Percentiles rank a stretch among this genome's conserved stretches.
phyloP scores from a whole-genome alignment of 345 rosid species.

The Physaria fendleri region DNA sequence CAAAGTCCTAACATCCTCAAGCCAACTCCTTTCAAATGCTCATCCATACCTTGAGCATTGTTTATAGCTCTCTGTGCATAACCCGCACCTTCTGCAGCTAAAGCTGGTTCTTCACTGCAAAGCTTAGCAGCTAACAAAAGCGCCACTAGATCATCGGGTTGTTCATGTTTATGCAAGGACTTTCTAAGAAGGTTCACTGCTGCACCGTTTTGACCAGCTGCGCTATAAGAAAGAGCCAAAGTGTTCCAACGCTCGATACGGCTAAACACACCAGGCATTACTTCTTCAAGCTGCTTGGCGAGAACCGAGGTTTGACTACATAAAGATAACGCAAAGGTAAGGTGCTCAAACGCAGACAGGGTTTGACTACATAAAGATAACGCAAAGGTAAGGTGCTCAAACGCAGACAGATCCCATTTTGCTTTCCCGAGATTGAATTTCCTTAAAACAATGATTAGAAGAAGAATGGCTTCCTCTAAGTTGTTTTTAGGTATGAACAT shows the following conservation, averaged over 20 bases:
- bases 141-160: slow-evolving; percentile 62
- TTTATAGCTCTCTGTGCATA: slow-evolving; percentile 61
- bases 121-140: slow-evolving; percentile 79
- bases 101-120: slow-evolving; percentile 57
- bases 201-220: slow-evolving; percentile 47
- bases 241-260: slow-evolving; percentile 86
- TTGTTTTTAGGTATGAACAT: slow-evolving; percentile 77
- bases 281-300: slow-evolving; percentile 75
- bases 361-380: slow-evolving; percentile 60
- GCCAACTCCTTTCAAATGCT: slow-evolving; percentile 72
- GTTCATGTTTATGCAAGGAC: slow-evolving; percentile 75
- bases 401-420: slow-evolving; percentile 74
- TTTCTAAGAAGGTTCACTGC: slow-evolving; percentile 76
- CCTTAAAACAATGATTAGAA: slow-evolving; percentile 70
- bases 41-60: slow-evolving; percentile 55
- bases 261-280: slow-evolving; percentile 67
- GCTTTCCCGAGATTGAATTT: slow-evolving; percentile 55
- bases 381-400: slow-evolving; percentile 82
- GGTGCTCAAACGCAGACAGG: slow-evolving; percentile 81
- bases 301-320: slow-evolving; percentile 71
- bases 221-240: slow-evolving; percentile 72
- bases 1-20: slow-evolving; percentile 75
- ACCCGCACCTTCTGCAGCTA: slow-evolving; percentile 80
- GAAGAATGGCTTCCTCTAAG: slow-evolving; percentile 88
- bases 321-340: slow-evolving; percentile 62